These are phyloP conservation scores for Teratosphaeria viscida DNA, from an alignment of 2,329 filamentous ascomycete genomes.

Conservation along the genomic window DNA sequence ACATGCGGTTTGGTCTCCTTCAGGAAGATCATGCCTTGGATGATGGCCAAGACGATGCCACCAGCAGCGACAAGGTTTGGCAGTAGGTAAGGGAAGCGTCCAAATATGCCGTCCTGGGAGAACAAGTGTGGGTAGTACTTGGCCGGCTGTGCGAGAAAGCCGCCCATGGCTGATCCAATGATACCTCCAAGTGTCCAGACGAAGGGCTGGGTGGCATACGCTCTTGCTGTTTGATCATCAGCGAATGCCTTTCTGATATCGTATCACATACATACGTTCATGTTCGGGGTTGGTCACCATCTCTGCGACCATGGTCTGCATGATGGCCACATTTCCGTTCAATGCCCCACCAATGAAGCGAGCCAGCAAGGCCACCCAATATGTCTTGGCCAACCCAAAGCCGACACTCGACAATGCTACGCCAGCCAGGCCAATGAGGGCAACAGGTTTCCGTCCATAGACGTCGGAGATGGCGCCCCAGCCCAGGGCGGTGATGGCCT, in stretches of 20 bases:
- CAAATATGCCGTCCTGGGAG: slow-evolving; percentile 57
- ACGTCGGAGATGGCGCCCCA: slow-evolving; percentile 76
- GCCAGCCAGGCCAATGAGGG: slow-evolving; percentile 66
- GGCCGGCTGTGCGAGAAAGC: slow-evolving; percentile 68
- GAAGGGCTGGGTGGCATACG: slow-evolving; percentile 83
- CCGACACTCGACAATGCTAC: slow-evolving; percentile 72
- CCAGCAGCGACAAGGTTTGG: slow-evolving; percentile 73
- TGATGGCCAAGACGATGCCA: slow-evolving; percentile 64
- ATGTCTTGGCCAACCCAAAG: slow-evolving; percentile 69
- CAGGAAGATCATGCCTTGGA: slow-evolving; percentile 65
- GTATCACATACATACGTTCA: slow-evolving; percentile 54
- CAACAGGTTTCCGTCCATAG: slow-evolving; percentile 70
- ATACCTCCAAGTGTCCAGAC: slow-evolving; percentile 85
- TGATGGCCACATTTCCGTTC: slow-evolving; percentile 69
- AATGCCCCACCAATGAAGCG: slow-evolving; percentile 66
- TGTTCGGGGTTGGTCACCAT: slow-evolving; percentile 71
- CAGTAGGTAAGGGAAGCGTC: slow-evolving; percentile 68
- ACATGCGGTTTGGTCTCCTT: slow-evolving; percentile 78
- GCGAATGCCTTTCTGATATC: background rate
- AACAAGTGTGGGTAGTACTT: slow-evolving; percentile 62
- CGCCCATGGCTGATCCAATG: slow-evolving; percentile 74
- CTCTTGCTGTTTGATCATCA: slow-evolving; percentile 48
- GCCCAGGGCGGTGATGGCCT: slow-evolving; percentile 70
- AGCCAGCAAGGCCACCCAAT: slow-evolving; percentile 68
- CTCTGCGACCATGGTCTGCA: slow-evolving; percentile 80